Base-by-base conservation (phyloP, 192 early-diverging fungal genomes). In the Backusella macrospora region DNA sequence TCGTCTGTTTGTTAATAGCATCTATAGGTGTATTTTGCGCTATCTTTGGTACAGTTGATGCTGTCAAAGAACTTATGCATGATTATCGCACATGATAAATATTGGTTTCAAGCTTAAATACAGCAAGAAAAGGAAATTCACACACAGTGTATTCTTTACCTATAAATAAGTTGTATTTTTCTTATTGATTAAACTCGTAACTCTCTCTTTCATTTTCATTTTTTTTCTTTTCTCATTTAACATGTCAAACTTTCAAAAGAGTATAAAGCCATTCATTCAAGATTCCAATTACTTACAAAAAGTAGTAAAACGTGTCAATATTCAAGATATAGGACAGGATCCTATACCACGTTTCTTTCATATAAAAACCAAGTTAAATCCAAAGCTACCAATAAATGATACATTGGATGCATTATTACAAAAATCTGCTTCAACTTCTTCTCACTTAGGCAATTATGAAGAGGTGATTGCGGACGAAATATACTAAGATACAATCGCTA, bases 21-120 rank as follows among this genome's bases (percentile, higher is more conserved):
- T 21, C 85, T 38, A 82, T 92, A 39, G 91, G 90, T 26, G 73
- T 91, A 21, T 67, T 87, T 76, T 85, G 84, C 5, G 87, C 83
- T 29, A 76, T 87, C 40, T 85, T 89, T 80, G 91, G 91, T 34
- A 86, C 83, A 39, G 81, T 90, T 29, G 86, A 91, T 71, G 86
- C 91, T 5, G 83, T 91, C 76, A 86, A 86, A 76, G 80, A 81
- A 2, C 84, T 92, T 42, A 39, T 66, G 37, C 38, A 66, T 42
- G 65, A 66, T 21, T 66, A 66, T 66, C 21, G 10, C 37, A 43
- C 40, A 66, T 66, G 37, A 66, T 42, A 66, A 7, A 8, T 23
- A 26, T 34, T 34, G 52, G 52, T 59, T 59, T 26, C 52, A 59
- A 59, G 52, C 52, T 59, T 59, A 59, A 26, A 26, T 59, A 37